Evolutionary conservation across 2,329 filamentous ascomycete species (phyloP).

Genomic region (Penicillium occitanis): DNA sequence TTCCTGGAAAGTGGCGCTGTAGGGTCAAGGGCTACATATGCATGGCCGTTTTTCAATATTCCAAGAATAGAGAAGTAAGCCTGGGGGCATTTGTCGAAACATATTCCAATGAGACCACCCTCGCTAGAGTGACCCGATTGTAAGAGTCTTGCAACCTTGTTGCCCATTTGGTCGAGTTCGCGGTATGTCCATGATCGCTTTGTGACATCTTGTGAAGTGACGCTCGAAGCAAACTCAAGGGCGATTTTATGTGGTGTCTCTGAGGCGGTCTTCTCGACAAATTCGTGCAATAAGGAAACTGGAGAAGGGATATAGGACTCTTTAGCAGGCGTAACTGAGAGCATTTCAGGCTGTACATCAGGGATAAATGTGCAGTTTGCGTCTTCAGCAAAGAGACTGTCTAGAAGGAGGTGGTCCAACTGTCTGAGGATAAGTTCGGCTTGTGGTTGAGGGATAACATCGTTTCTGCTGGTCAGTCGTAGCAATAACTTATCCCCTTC

Average conservation of each 20-base stretch:
- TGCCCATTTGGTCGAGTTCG: constrained; percentile 69
- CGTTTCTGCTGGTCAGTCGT: constrained; percentile 64
- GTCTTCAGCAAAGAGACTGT: constrained; percentile 56
- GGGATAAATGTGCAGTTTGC: constrained; percentile 42
- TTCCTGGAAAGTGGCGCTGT: constrained; percentile 71
- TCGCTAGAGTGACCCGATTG: constrained; percentile 48
- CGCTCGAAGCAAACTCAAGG: constrained; percentile 69
- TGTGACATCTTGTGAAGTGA: constrained; percentile 49
- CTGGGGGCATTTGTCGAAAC: constrained; percentile 81
- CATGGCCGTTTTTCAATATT: constrained; percentile 76
- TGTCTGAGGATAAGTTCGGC: constrained; percentile 67
- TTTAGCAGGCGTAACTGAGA: constrained; percentile 67
- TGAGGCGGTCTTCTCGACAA: constrained; percentile 66
- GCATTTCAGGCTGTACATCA: constrained; percentile 30
- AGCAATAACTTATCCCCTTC: constrained; percentile 54
- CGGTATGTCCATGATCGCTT: constrained; percentile 69
- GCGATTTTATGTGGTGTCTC: constrained; percentile 62
- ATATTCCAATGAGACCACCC: constrained; percentile 69
- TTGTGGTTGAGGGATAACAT: constrained; percentile 67
- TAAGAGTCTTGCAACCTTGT: constrained; percentile 69
- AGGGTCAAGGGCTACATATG: constrained; percentile 78
- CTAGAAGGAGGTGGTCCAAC: constrained; percentile 65
- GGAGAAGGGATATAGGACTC: constrained; percentile 58
- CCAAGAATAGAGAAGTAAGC: constrained; percentile 81
- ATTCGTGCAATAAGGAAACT: constrained; percentile 68